Base-by-base conservation (phyloP, 495 filamentous ascomycete genomes). In the Xylaria cubensis region DNA sequence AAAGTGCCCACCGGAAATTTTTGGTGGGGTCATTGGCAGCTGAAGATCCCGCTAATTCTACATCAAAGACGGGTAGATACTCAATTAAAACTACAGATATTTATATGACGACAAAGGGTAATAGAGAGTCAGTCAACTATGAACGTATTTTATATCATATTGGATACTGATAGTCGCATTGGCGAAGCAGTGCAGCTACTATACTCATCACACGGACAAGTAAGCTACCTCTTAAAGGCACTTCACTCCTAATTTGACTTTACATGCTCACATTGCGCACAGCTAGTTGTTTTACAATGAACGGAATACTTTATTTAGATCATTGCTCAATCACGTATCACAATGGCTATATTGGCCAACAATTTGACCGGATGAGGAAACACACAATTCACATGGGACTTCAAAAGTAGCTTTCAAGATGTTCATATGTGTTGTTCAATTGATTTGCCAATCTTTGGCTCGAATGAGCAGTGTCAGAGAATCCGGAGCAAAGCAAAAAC, bases 21-120 rank as follows among this genome's bases (percentile, higher is more conserved):
- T 75, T 75, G 65, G 75, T 77, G 75, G 73, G 75, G 75, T 70
- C 59, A 67, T 56, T 64, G 65, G 46, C 55, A 66, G 53, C 53
- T 39, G 36, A 32, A 32, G 53, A 56, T 56, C 6, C 53, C 53
- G 13, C 21, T 29, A 55, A 5, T 5, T 15, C 10, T 0, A 55
- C 24, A 26, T 29, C 3, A 4, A 55, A 12, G 21, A 56, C 24
- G 15, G 12, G 4, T 17, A 56, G 4, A 15, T 32, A 15, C 12
- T 46, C 8, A 10, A 2, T 41, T 41, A 41, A 41, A 7, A 41
- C 0, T 41, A 41, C 8, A 21, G n/a, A 51, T 21, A 21, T 21
- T 3, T 26, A 53, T 12, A 1, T 24, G 9, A 24, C n/a, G 24
- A 8, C 21, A 8, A 24, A 53, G 7, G 2, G 46, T 26, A 4